Evolutionary conservation across 352 stramenopile species (phyloP).

Genomic region (Thraustotheca clavata): DNA sequence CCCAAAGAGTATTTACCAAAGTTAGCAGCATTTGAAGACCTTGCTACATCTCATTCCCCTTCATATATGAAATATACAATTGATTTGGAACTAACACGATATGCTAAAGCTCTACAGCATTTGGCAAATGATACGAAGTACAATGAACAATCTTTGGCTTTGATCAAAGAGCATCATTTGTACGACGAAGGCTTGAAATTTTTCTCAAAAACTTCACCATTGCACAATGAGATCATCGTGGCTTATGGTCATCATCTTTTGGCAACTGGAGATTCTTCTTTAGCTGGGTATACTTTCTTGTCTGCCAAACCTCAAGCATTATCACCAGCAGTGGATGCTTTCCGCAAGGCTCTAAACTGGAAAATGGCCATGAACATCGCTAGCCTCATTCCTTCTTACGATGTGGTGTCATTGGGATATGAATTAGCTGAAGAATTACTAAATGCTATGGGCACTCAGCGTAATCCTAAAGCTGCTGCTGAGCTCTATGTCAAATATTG

Average conservation of each 20-base stretch:
- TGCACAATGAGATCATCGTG: constrained; percentile 34
- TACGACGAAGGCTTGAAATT: constrained; percentile 43
- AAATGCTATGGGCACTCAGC: constrained; percentile 26
- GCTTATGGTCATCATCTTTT: constrained; percentile 44
- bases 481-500: constrained; percentile 71
- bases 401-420: constrained; percentile 39
- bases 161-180: constrained; percentile 38
- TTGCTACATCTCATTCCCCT: constrained; percentile 28
- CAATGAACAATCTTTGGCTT: constrained; percentile 29
- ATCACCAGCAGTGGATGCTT: constrained; percentile 40
- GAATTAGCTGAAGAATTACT: constrained; percentile 44
- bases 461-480: constrained; percentile 31
- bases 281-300: constrained; percentile 56
- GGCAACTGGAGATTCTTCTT: constrained; percentile 32
- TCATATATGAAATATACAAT: constrained; percentile 37
- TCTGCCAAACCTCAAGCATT: constrained; percentile 28
- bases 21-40: constrained; percentile 38
- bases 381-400: constrained; percentile 23
- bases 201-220: constrained; percentile 27
- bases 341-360: constrained; percentile 47
- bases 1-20: constrained; percentile 64
- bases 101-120: constrained; percentile 39
- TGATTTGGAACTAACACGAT: constrained; percentile 39
- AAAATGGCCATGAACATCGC: constrained; percentile 48
- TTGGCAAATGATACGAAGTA: constrained; percentile 24